Base-by-base conservation (phyloP, 345 rosid genomes). In the Lepidium sativum region DNA sequence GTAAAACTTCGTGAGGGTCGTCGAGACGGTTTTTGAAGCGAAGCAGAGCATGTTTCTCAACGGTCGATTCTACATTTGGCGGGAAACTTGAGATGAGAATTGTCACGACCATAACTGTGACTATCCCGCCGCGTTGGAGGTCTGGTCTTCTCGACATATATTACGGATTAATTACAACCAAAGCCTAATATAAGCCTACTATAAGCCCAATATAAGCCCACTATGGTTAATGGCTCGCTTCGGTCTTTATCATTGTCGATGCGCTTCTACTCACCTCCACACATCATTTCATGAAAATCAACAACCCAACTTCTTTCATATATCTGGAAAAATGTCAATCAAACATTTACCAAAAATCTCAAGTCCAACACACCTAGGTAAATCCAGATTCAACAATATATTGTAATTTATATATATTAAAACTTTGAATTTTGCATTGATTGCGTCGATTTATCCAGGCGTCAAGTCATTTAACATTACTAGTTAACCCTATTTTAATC, bases 1-100 rank as follows among this genome's bases (percentile, higher is more conserved):
- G 78, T 38, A 92, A 54, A 14, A 78, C 60, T 55, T 75, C 67
- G 27, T 71, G 43, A 20, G 96, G 88, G 74, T 89, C 98, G 31
- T 73, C 50, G 52, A 92, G 84, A 31, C 49, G 70, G 61, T 51
- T 63, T 60, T 87, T 92, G 80, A 92, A 79, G 7, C 79, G 80
- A 42, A 92, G 73, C 67, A 92, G 86, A 35, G 90, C 90, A 65
- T 61, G 63, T 21, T 71, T 83, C 69, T 89, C 96, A 17, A 55
- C 65, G 63, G 70, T 50, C 15, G 88, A 63, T n/a, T 35, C 41
- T 0, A 67, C 65, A 55, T 49, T 68, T 37, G 82, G 82, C 72
- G 72, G 81, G 77, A 80, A 72, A 75, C 31, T 8, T 39, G 63
- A 47, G 8, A 68, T 21, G 61, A 63, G 72, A 8, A 75, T 8